Evolutionary conservation across 2,329 filamentous ascomycete species (phyloP).

Genomic region (Claviceps pusilla): DNA sequence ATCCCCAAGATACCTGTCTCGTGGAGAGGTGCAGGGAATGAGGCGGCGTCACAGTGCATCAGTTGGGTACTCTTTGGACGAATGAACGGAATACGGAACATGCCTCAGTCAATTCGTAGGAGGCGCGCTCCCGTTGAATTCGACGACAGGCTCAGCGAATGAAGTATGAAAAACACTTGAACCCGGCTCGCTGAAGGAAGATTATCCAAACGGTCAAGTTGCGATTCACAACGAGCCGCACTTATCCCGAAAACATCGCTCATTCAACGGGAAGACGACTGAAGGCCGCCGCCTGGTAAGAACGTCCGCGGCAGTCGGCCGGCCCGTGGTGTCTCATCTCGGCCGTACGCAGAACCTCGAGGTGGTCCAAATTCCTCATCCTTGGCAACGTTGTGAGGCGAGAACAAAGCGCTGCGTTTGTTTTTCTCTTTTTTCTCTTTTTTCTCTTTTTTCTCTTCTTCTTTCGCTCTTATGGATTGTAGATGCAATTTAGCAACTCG

Average conservation of each 20-base stretch:
- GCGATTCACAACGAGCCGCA: not conserved
- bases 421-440: no score
- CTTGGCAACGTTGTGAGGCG: not conserved
- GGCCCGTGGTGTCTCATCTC: not conserved
- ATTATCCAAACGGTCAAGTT: not conserved
- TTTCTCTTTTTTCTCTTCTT: not conserved
- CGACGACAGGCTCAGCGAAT: not conserved
- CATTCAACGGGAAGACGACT: not conserved
- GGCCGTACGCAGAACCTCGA: not conserved
- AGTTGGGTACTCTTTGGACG: not conserved
- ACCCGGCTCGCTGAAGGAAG: not conserved
- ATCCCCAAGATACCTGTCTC: not conserved
- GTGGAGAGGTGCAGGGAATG: not conserved
- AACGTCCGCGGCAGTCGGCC: not conserved
- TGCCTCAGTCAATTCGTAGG: not conserved
- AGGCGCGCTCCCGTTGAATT: not conserved
- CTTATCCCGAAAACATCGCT: not conserved
- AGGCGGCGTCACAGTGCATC: not conserved
- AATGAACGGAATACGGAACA: not conserved
- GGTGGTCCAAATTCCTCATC: not conserved
- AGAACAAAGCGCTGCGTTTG: not conserved
- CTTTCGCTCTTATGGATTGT: not conserved
- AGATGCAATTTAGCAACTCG: not conserved
- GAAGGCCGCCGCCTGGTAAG: not conserved
- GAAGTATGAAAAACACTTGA: not conserved